Percentiles rank a stretch among this genome's conserved stretches.
phyloP scores from a whole-genome alignment of 768 basidiomycete species.

The Tylopilus sp. region DNA sequence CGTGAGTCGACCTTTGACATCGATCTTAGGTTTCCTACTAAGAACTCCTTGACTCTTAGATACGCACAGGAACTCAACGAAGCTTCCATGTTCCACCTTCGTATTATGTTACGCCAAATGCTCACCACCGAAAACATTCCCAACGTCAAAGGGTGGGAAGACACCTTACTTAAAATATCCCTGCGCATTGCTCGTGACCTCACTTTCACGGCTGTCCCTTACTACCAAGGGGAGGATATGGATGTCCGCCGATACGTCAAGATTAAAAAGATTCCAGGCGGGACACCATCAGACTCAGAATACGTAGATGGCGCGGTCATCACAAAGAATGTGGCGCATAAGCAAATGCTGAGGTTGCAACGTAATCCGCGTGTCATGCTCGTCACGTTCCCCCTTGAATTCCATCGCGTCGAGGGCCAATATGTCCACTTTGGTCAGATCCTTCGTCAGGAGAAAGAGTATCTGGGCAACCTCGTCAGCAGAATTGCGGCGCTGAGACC shows the following conservation, averaged over 20 bases:
- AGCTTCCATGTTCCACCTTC: conserved; percentile 85
- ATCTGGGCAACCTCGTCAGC: conserved; percentile 80
- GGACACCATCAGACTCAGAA: conserved; percentile 87
- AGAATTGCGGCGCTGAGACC: conserved; percentile 91
- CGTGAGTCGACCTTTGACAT: conserved; percentile 48
- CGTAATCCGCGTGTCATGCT: conserved; percentile 93
- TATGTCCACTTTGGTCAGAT: conserved; percentile 92
- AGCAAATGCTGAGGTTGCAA: conserved; percentile 82
- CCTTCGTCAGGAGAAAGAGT: conserved; percentile 89
- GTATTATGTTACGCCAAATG: conserved; percentile 89
- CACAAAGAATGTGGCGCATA: conserved; percentile 97
- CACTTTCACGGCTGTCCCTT: conserved; percentile 66
- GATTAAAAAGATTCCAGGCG: conserved; percentile 98
- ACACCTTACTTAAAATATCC: conserved; percentile 73
- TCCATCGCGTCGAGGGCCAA: conserved; percentile 87
- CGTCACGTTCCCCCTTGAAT: conserved; percentile 92
- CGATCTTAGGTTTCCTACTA: conserved; percentile 1
- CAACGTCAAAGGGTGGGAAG: conserved; percentile 85
- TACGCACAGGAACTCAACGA: conserved; percentile 82
- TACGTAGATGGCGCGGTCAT: conserved; percentile 97
- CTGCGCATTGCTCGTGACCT: conserved; percentile 84
- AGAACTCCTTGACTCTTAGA: conserved; percentile 34
- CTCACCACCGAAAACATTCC: conserved; percentile 79
- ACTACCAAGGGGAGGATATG: conserved; percentile 88
- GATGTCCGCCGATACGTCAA: conserved; percentile 94